These are phyloP conservation scores for Apiospora hydei DNA, from an alignment of 2,329 filamentous ascomycete genomes.

Conservation along the genomic window DNA sequence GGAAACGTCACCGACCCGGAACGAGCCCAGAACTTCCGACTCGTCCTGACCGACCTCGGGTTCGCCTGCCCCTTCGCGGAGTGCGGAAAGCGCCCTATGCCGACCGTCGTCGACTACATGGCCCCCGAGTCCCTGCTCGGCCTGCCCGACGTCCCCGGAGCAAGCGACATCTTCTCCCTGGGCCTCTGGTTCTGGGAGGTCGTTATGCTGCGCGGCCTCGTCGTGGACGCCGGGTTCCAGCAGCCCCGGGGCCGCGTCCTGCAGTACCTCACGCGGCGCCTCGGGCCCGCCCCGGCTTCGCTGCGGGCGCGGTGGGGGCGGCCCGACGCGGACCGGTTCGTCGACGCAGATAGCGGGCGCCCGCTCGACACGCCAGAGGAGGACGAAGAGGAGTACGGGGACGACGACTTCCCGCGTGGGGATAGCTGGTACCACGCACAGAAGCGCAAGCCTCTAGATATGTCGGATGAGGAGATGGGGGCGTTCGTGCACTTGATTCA, in stretches of 20 bases:
- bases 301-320: neutral
- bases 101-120: neutral
- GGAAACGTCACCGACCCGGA: neutral
- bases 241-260: neutral
- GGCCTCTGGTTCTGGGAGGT: slow-evolving; percentile 17
- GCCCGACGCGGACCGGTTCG: slow-evolving; percentile 5
- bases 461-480: slow-evolving; percentile 6
- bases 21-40: neutral
- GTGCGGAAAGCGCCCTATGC: neutral
- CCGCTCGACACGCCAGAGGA: slow-evolving; percentile 4
- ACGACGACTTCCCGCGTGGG: slow-evolving; percentile 11
- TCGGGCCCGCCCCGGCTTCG: neutral
- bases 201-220: slow-evolving; percentile 12
- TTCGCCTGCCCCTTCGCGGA: neutral
- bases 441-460: slow-evolving; percentile 13
- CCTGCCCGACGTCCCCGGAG: neutral
- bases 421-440: slow-evolving; percentile 5
- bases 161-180: slow-evolving; percentile 8
- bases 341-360: neutral
- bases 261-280: neutral
- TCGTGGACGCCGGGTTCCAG: neutral
- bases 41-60: slow-evolving; percentile 9
- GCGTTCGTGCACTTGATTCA: neutral
- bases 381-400: slow-evolving; percentile 7
- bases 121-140: slow-evolving; percentile 17